Conservation (phyloP, 306 rosid genomes). For the Medicago ruthenica region DNA sequence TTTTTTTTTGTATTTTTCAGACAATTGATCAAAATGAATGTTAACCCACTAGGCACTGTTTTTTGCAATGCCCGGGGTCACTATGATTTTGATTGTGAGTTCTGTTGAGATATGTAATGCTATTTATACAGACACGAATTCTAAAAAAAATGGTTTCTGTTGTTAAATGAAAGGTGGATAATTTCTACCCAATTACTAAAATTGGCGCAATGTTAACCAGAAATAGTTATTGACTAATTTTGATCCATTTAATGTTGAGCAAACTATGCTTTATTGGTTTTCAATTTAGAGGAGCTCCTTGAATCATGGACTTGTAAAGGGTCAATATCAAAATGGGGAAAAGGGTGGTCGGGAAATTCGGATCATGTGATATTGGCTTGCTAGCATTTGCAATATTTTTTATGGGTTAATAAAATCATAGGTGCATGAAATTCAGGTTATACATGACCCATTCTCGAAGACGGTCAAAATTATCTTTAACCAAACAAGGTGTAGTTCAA, state of each 20-base stretch:
- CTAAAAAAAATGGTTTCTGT: background rate
- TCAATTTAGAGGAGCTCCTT: conserved; percentile 40
- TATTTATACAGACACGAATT: conserved; percentile 28
- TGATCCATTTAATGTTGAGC: conserved; percentile 20
- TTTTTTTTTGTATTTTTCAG: background rate
- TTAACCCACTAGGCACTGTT: conserved; percentile 30
- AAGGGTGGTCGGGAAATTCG: background rate
- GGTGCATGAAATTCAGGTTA: background rate
- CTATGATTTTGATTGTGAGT: background rate
- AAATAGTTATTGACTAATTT: conserved; percentile 2
- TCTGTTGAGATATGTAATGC: background rate
- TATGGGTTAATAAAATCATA: background rate
- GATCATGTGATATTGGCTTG: too few relatives aligned
- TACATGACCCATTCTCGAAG: background rate
- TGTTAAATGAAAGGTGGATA: conserved; percentile 28
- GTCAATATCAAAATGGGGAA: background rate
- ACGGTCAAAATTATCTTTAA: too few relatives aligned
- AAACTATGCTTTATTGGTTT: background rate
- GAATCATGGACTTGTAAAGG: conserved; percentile 31
- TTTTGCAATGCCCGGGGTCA: conserved; percentile 32
- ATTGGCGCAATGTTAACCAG: conserved; percentile 13
- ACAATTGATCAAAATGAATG: conserved; percentile 1
- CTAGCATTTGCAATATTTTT: too few relatives aligned
- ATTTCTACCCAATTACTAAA: conserved; percentile 17
- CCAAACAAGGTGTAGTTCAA: too few relatives aligned